Base-by-base conservation (phyloP, 164 flowering plant species). In the Taxillus chinensis region DNA sequence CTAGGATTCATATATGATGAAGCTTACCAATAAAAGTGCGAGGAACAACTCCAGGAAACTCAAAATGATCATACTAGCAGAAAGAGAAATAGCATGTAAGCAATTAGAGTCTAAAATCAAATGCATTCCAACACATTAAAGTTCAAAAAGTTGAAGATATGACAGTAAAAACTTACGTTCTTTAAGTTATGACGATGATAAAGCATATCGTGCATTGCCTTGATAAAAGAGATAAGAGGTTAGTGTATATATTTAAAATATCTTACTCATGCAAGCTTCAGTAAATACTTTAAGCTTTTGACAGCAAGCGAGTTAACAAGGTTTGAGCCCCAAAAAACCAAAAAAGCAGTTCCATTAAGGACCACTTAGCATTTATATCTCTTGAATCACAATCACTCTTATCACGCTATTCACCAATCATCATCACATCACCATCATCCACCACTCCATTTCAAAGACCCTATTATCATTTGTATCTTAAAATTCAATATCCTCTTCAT, bases 1-100 rank as follows among this genome's bases (percentile, higher is more conserved):
- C 27, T 27, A 37, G 37, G 16, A 51, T 9, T n/a, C 52, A 49
- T 4, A 48, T 43, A 62, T 4, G 13, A 48, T 48, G 8, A 43
- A 62, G 49, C 77, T 72, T 72, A 91, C 97, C 99, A 54, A 91
- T 76, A 64, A 95, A 91, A 45, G 96, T 89, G 61, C 97, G 96
- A 64, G 99, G 96, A 70, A 91, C 97, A 41, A 89, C 97, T 71
- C 99, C 99, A 16, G 96, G 96, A 67, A 95, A 95, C 73, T 95
- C 92, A 85, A 89, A 75, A 75, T 95, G 99, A 78, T 95, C 96
- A 77, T 91, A 95, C 96, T 95, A 77, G 39, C 14, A 68, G 5
- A 48, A 64, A 64, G 7, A 64, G 68, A 48, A 38, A 16, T 60
- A 57, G 61, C 13, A 40, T 55, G 60, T 14, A 59, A 38, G 56